phyloP scores from a whole-genome alignment of 169 alveolate genomes.

The Cryptosporidium canis region DNA sequence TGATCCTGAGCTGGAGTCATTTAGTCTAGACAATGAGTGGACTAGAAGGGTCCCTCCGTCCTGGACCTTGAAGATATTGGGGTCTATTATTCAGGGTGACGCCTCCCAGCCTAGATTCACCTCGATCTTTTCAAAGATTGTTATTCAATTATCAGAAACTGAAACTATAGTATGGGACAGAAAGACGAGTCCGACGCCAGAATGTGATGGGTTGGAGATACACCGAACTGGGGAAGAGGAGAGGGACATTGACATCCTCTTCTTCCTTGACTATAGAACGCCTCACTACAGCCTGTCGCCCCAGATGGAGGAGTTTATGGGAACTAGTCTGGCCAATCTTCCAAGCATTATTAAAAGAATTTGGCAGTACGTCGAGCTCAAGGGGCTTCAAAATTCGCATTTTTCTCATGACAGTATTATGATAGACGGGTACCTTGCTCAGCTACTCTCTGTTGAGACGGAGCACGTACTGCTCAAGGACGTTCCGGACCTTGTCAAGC shows the following conservation, averaged over 20 bases:
- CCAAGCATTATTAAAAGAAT: conserved; percentile 71
- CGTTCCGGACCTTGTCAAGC: conserved; percentile 40
- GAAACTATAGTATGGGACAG: conserved; percentile 75
- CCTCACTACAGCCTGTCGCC: conserved; percentile 73
- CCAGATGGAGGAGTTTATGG: conserved; percentile 68
- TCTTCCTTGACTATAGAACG: conserved; percentile 71
- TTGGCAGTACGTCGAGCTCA: conserved; percentile 73
- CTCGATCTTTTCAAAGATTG: conserved; percentile 68
- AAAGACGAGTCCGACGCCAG: conserved; percentile 72
- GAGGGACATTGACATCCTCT: conserved; percentile 61
- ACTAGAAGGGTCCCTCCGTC: conserved; percentile 70
- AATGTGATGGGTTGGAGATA: conserved; percentile 76
- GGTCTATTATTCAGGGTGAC: conserved; percentile 73
- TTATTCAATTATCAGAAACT: conserved; percentile 62
- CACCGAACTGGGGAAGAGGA: conserved; percentile 74
- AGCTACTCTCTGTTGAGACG: not conserved
- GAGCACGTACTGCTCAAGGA: conserved; percentile 34
- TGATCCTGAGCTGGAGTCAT: conserved; percentile 66
- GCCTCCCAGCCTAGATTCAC: conserved; percentile 65
- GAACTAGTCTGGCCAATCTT: conserved; percentile 61
- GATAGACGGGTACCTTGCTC: conserved; percentile 11
- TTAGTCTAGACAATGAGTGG: conserved; percentile 61
- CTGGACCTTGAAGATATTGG: conserved; percentile 75
- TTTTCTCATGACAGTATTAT: conserved; percentile 23
- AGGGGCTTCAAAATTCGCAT: conserved; percentile 73